phyloP scores from a whole-genome alignment of 495 filamentous ascomycete genomes.

The Penicillium goetzii region DNA sequence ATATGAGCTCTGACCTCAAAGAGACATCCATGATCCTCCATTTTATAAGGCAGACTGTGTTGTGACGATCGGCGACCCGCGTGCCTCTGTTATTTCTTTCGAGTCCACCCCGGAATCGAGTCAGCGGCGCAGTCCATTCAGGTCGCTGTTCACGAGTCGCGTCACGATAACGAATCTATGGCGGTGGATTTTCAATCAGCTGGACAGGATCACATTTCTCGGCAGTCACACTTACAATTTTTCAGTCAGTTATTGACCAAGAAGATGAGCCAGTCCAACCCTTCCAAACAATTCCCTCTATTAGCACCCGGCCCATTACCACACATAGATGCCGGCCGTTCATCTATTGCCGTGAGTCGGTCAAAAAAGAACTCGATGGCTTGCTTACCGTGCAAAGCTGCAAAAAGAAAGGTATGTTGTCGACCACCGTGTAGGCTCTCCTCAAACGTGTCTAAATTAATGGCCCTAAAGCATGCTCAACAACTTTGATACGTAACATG shows the following conservation, averaged over 20 bases:
- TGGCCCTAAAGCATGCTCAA: background rate
- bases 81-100: background rate
- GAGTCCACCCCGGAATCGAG: background rate
- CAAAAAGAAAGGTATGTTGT: conserved; percentile 46
- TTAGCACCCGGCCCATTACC: conserved; percentile 39
- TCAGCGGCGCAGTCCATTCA: background rate
- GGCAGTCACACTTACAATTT: background rate
- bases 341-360: conserved; percentile 26
- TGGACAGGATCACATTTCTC: background rate
- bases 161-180: conserved; percentile 8
- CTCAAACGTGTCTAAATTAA: background rate
- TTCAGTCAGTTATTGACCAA: background rate
- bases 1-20: too few relatives aligned
- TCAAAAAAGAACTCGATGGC: conserved; percentile 49
- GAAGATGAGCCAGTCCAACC: conserved; percentile 33
- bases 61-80: conserved; percentile 2
- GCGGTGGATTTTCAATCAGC: conserved; percentile 10
- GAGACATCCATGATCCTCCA: too few relatives aligned
- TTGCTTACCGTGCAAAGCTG: conserved; percentile 45
- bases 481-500: background rate
- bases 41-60: background rate
- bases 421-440: background rate
- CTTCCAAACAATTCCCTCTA: conserved; percentile 33
- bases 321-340: conserved; percentile 27
- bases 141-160: background rate